phyloP scores from a whole-genome alignment of 805 yeast genomes.

The Kodamaea kakaduensis region DNA sequence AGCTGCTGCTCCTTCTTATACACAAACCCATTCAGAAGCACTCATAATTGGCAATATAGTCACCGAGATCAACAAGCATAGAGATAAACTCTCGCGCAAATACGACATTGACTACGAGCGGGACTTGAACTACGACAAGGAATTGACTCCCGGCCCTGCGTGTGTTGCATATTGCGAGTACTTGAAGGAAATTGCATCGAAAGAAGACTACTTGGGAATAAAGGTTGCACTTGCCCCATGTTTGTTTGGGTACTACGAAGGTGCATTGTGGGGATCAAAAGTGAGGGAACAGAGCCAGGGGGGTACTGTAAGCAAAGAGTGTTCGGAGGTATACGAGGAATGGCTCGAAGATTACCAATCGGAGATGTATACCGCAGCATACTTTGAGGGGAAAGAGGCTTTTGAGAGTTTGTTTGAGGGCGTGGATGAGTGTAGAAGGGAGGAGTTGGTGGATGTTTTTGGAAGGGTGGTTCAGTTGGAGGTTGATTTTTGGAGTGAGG shows the following conservation, averaged over 20 bases:
- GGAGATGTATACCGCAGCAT: conserved; percentile 51
- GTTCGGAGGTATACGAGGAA: conserved; percentile 32
- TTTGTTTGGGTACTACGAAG: conserved; percentile 64
- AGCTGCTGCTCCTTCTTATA: conserved; percentile 53
- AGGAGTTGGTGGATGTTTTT: conserved; percentile 54
- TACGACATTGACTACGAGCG: conserved; percentile 39
- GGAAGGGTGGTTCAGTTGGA: conserved; percentile 58
- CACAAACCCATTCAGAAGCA: conserved; percentile 48
- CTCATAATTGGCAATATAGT: conserved; percentile 48
- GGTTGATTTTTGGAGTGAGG: conserved; percentile 64
- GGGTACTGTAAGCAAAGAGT: conserved; percentile 15
- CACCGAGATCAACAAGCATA: conserved; percentile 55
- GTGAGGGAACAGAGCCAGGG: conserved; percentile 19
- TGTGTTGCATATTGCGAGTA: conserved; percentile 60
- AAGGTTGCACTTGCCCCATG: conserved; percentile 74
- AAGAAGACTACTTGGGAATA: conserved; percentile 58
- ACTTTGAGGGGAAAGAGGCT: conserved; percentile 45
- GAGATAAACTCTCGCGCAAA: conserved; percentile 39
- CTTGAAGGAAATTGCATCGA: conserved; percentile 48
- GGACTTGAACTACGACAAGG: conserved; percentile 37
- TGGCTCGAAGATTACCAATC: conserved; percentile 66
- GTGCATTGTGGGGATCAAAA: conserved; percentile 36
- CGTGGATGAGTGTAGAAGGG: conserved; percentile 32
- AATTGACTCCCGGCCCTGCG: conserved; percentile 50
- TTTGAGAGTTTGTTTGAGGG: conserved; percentile 44